Base-by-base conservation (phyloP, 805 yeast genomes). In the Nakazawaea holstii region DNA sequence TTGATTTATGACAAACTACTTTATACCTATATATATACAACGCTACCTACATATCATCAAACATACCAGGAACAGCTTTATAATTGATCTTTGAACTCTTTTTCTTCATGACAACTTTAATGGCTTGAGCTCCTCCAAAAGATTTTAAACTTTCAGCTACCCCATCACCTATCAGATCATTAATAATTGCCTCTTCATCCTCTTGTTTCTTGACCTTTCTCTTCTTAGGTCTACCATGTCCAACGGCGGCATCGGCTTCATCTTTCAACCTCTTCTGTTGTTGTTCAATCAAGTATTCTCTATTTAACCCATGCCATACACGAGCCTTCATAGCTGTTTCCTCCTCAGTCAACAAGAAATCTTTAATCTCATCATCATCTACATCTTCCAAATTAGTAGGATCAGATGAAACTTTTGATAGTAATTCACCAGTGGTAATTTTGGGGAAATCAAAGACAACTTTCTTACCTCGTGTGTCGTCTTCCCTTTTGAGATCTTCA, bases 11-110 rank as follows among this genome's bases (percentile, higher is more conserved):
- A n/a, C 15, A 33, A 33, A 33, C 36, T 33, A 33, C 36, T 33
- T 30, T 11, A 30, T 11, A 30, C n/a, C n/a, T 37, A 37, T 20
- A 37, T 37, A 6, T 10, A 13, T 6, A 30, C 15, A n/a, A 8
- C 20, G 2, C 20, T 8, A 13, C 9, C 38, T 40, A 35, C 33
- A 15, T 15, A 36, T 40, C 45, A 35, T 60, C 62, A 40, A 67
- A 74, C 53, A 77, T 61, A 50, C 74, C 79, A 52, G 82, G 83
- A 46, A 92, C 77, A 4, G 92, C 90, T 41, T 77, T 82, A 63
- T 94, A 94, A 64, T 94, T 94, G 64, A 94, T 86, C 71, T 94
- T 94, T 67, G 84, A 86, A 27, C 97, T 87, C 58, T 87, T 83
- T 64, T 82, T 85, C 53, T 79, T 77, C 35, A 92, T 61, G 86